Percentiles rank a stretch among this genome's conserved stretches.
Evolutionary conservation across 2,329 filamentous ascomycete genomes (phyloP).

Genomic region (Fusarium mundagurra): DNA sequence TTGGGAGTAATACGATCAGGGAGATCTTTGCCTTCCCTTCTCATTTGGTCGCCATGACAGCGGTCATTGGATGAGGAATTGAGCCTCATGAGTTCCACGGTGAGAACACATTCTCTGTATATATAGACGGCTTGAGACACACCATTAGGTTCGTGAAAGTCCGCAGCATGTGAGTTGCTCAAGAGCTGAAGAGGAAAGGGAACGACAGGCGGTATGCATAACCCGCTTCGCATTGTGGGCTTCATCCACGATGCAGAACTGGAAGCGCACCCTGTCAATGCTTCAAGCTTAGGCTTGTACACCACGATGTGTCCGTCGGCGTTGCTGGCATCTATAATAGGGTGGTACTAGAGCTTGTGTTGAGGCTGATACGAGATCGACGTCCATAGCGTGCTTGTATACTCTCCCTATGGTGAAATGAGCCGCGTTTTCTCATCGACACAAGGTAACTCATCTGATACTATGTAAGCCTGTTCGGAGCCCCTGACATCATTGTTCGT

Average conservation of each 20-base stretch:
- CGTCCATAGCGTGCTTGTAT: conserved; percentile 42
- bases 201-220: neutral
- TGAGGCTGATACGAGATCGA: conserved; percentile 35
- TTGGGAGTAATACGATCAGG: neutral
- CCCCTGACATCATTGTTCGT: too few species aligned
- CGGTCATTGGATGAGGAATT: neutral
- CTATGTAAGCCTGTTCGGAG: too few species aligned
- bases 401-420: neutral
- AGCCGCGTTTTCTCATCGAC: fast-evolving
- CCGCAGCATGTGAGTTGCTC: neutral
- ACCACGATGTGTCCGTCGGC: neutral
- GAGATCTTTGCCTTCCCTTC: neutral
- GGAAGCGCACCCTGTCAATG: fast-evolving
- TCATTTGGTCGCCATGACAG: neutral
- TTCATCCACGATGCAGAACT: neutral
- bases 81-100: neutral
- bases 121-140: neutral
- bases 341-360: conserved; percentile 13
- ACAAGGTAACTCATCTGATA: neutral
- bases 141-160: neutral
- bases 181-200: too few species aligned
- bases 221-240: neutral
- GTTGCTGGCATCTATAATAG: neutral
- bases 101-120: neutral
- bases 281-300: neutral